phyloP scores from a whole-genome alignment of 2,329 filamentous ascomycete species.

The Diaporthe humulicola region DNA sequence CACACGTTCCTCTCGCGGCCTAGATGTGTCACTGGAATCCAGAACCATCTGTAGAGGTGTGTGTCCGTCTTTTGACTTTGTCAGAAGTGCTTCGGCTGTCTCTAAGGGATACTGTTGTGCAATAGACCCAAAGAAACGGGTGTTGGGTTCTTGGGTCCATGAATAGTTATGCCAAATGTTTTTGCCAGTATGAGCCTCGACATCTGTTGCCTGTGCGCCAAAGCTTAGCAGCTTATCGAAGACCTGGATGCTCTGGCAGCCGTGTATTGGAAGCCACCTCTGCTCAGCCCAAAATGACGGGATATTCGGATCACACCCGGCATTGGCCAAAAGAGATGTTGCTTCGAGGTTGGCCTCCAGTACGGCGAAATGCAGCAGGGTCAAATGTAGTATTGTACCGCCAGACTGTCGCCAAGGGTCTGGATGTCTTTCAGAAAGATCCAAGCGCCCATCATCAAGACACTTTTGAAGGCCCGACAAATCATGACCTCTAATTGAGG shows the following conservation, averaged over 20 bases:
- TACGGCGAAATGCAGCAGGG: not conserved
- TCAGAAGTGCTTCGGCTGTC: not conserved
- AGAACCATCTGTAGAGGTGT: not conserved
- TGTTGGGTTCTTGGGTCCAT: rapidly evolving
- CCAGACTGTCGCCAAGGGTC: not conserved
- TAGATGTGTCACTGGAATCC: no score
- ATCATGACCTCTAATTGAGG: not conserved
- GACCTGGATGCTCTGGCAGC: not conserved
- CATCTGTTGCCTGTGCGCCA: not conserved
- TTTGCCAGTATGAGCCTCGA: not conserved
- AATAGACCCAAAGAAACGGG: not conserved
- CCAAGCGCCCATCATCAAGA: not conserved
- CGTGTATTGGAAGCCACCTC: not conserved
- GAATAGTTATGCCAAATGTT: not conserved
- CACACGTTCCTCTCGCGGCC: not conserved
- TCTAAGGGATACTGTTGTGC: not conserved
- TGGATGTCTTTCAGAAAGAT: not conserved
- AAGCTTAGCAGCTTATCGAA: not conserved
- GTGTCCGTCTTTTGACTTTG: not conserved
- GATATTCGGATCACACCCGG: not conserved
- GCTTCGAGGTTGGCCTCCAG: not conserved
- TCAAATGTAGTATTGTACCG: not conserved
- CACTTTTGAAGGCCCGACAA: not conserved
- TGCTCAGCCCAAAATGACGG: not conserved
- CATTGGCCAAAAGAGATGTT: not conserved